Evolutionary conservation across 352 stramenopile species (phyloP), one percentile per base, ranked within the genome.

Genomic region (Globisporangium spiculum): DNA sequence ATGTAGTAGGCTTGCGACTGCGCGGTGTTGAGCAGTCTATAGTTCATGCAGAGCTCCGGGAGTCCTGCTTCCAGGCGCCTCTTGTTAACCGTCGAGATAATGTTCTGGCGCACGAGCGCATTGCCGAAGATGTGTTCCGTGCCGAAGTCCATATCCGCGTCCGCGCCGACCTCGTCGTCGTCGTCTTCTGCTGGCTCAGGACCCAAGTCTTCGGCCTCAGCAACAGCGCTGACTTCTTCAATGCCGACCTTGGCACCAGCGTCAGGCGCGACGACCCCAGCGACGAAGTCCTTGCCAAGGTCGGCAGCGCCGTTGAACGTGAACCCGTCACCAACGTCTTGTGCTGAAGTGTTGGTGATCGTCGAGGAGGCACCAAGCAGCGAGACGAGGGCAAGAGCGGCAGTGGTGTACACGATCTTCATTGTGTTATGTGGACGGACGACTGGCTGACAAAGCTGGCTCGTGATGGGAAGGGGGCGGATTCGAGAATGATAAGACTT

Each of bases 1-100:
- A 77, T 72, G 44, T 77, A 69, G 55, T 69, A 54, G 54, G 72
- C 68, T 38, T 68, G 60, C 1, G 61, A 46, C 64, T 75, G 68
- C 4, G 72, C 72, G 20, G 68, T 69, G 9, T 64, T 63, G 18
- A 63, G 61, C 16, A 77, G 65, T 44, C 72, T 75, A 46, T 27
- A 60, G 48, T 56, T 67, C 46, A 60, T 32, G 18, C 61, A 67
- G 34, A 67, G 46, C 3, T 26, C 27, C 0, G 48, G 26, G 20
- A 59, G 61, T 1, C 61, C 61, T 9, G 27, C 48, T 7, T 60
- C 52, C 9, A 32, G 18, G n/a, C 62, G 62, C 52, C 52, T 44
- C 10, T 34, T 20, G 24, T 59, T 67, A 10, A 67, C 62, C 16
- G 26, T n/a, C 16, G 48, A 41, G 59, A 65, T 65, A 14, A 65